Base-by-base conservation (phyloP, 75 land plant genomes). In the Gnetum montanum region DNA sequence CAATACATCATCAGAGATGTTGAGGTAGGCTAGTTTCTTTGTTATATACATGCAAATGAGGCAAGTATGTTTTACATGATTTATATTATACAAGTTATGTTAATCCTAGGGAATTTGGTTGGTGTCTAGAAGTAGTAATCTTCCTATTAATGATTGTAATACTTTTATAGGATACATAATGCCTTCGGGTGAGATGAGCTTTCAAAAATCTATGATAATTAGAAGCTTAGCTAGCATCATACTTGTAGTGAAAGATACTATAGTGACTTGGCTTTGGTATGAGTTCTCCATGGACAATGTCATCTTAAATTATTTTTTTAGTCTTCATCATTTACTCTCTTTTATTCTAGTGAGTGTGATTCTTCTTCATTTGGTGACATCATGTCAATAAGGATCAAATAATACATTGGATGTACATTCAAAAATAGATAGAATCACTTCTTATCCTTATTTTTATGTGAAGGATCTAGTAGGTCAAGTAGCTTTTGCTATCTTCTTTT, bases 391-490 rank as follows among this genome's bases (percentile, higher is more conserved):
- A 37, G 63, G 54, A 29, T 67, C 62, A 44, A 67, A 67, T 59
- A 67, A 67, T 59, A 34, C 78, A 68, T 66, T 65, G 64, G 69
- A 48, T 61, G 44, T 61, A 44, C 53, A 72, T 66, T 66, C 50
- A 59, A 54, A 40, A 55, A 31, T 66, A 65, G 70, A 72, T 72
- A 66, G 58, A 72, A 56, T 66, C 29, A 43, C 66, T 67, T 53
- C 47, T 73, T 67, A 73, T 50, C 70, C 58, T 29, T 63, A 51
- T 63, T 40, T 45, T 23, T 59, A 62, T 25, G 68, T 61, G 30
- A 72, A 72, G 47, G 64, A 72, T 72, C 62, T 57, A 54, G 65
- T 57, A 56, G 66, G 65, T 72, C 40, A 43, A 47, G 64, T 72
- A 65, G 64, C 55, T 60, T 65, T 34, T 66, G 59, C 75, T 31